These are phyloP conservation scores for Septoria linicola DNA, from an alignment of 2,329 filamentous ascomycete species.

Conservation along the genomic window DNA sequence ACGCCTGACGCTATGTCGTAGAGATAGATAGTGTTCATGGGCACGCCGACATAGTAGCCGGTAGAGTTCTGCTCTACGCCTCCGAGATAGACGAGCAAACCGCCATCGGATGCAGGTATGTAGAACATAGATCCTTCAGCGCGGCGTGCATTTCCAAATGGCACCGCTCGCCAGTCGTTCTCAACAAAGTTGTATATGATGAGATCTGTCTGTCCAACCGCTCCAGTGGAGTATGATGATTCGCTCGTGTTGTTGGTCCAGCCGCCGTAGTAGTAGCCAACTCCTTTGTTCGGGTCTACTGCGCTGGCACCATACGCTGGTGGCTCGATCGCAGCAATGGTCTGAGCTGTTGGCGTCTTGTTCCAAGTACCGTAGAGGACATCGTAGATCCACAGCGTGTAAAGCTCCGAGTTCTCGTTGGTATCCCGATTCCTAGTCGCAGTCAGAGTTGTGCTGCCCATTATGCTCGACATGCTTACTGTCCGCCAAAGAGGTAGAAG, in stretches of 20 bases:
- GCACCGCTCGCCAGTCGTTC: slow-evolving; percentile 53
- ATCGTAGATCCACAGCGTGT: slow-evolving; percentile 59
- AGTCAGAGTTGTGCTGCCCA: too few relatives aligned
- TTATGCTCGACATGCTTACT: too few relatives aligned
- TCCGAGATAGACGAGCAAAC: slow-evolving; percentile 63
- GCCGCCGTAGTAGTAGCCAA: slow-evolving; percentile 60
- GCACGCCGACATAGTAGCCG: slow-evolving; percentile 32
- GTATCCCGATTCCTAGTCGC: neutral
- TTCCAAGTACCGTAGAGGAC: slow-evolving; percentile 58
- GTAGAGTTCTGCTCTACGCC: slow-evolving; percentile 55
- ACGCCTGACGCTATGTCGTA: slow-evolving; percentile 60
- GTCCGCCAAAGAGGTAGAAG: slow-evolving; percentile 63
- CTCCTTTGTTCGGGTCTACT: slow-evolving; percentile 45
- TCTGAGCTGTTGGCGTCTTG: slow-evolving; percentile 41
- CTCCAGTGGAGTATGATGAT: neutral
- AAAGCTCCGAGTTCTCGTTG: slow-evolving; percentile 41
- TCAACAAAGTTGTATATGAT: slow-evolving; percentile 58
- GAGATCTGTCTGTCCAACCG: slow-evolving; percentile 52
- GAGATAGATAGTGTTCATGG: slow-evolving; percentile 50
- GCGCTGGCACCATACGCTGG: slow-evolving; percentile 59
- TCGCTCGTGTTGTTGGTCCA: slow-evolving; percentile 52
- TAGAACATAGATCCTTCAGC: slow-evolving; percentile 63
- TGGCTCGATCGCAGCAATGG: slow-evolving; percentile 34
- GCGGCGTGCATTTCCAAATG: slow-evolving; percentile 48
- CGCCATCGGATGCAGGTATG: slow-evolving; percentile 59